These are phyloP conservation scores for Ophiostoma piceae DNA, from an alignment of 2,329 filamentous ascomycete species.

Conservation along the genomic window DNA sequence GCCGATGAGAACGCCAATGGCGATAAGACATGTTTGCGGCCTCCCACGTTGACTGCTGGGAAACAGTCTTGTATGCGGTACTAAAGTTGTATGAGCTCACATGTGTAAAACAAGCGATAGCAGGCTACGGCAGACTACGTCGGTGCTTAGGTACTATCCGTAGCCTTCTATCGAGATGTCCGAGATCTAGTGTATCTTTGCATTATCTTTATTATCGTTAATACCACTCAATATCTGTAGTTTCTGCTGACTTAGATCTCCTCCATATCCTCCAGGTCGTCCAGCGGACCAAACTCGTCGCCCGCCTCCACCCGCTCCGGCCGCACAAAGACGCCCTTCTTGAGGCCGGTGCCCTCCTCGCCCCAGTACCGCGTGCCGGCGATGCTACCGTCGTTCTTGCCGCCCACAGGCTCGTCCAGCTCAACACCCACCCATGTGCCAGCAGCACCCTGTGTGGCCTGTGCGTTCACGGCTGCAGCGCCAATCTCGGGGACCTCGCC, in stretches of 20 bases:
- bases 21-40: neutral
- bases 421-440: slow-evolving; percentile 68
- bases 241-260: slow-evolving; percentile 47
- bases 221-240: neutral
- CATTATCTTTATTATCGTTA: neutral
- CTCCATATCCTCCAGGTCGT: slow-evolving; percentile 73
- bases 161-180: too few species aligned
- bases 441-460: slow-evolving; percentile 27
- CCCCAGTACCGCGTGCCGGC: slow-evolving; percentile 65
- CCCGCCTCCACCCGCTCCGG: slow-evolving; percentile 73
- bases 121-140: neutral
- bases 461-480: slow-evolving; percentile 10
- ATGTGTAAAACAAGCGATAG: neutral
- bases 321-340: slow-evolving; percentile 72
- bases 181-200: neutral
- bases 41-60: neutral
- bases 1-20: too few species aligned
- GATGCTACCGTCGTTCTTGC: slow-evolving; percentile 72
- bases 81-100: too few species aligned
- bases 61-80: neutral
- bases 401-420: slow-evolving; percentile 74
- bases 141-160: neutral
- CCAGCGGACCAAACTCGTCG: slow-evolving; percentile 59
- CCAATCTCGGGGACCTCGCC: slow-evolving; percentile 67
- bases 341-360: slow-evolving; percentile 47